phyloP scores from a whole-genome alignment of 148 eudicot genomes.

The Diospyros kaki region DNA sequence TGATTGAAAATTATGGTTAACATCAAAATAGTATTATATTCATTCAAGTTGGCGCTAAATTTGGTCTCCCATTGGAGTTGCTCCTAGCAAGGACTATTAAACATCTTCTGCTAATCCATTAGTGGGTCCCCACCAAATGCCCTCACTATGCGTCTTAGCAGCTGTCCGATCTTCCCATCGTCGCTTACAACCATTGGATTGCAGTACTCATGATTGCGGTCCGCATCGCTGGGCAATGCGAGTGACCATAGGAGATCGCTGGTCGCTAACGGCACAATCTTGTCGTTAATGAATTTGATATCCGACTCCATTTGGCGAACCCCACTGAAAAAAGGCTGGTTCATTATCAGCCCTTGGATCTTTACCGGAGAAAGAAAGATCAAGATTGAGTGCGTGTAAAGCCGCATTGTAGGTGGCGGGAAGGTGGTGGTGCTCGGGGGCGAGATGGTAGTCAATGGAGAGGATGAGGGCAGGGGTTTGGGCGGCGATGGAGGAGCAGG shows the following conservation, averaged over 20 bases:
- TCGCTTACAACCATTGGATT: constrained; percentile 32
- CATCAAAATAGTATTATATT: no score
- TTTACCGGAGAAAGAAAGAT: constrained; percentile 47
- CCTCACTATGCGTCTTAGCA: constrained; percentile 58
- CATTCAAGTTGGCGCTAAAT: no score
- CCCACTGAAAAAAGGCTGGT: constrained; percentile 74
- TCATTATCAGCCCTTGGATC: constrained; percentile 20
- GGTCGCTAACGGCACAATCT: constrained; percentile 37
- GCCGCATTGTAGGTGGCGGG: constrained; percentile 38
- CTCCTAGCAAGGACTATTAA: background rate
- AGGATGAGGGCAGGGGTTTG: constrained; percentile 49
- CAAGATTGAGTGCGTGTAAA: constrained; percentile 47
- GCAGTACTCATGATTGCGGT: constrained; percentile 62
- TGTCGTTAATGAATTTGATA: constrained; percentile 26
- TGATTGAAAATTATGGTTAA: no score
- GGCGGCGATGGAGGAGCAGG: constrained; percentile 35
- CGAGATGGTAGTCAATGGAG: constrained; percentile 72
- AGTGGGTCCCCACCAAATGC: constrained; percentile 70
- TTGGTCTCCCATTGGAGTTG: no score
- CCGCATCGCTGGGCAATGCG: constrained; percentile 55
- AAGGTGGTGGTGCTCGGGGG: constrained; percentile 62
- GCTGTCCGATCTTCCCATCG: constrained; percentile 47
- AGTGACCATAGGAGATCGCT: constrained; percentile 64
- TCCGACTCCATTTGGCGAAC: constrained; percentile 46
- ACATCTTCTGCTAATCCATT: constrained; percentile 62